Conservation (phyloP, 495 filamentous ascomycete genomes). For the Lasiosphaeriaceae sp. region DNA sequence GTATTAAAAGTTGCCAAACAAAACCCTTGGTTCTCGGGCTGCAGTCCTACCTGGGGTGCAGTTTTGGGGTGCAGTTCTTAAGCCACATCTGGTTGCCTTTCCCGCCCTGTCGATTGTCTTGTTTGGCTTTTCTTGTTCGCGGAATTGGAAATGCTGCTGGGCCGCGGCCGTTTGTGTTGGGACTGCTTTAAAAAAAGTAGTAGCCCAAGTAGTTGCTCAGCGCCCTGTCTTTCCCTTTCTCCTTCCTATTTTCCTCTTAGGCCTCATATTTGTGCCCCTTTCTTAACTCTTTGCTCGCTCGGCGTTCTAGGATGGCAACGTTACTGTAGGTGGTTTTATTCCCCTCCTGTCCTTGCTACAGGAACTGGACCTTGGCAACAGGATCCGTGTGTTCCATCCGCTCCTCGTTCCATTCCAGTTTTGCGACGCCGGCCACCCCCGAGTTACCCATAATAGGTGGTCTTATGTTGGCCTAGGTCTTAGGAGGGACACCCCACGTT, state of each 20-base stretch:
- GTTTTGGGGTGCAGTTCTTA: neutral
- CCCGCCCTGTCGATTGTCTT: constrained; percentile 3
- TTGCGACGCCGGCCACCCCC: neutral
- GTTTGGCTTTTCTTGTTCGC: neutral
- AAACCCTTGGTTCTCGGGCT: neutral
- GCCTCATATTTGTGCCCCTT: neutral
- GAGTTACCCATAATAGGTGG: neutral
- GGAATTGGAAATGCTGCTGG: constrained; percentile 1
- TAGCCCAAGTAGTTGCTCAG: neutral
- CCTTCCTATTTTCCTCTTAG: neutral
- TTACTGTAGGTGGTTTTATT: neutral
- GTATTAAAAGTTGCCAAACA: neutral
- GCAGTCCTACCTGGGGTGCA: no score
- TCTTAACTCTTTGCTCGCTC: neutral
- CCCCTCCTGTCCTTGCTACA: neutral
- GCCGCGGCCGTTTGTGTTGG: neutral
- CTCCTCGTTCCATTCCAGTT: neutral
- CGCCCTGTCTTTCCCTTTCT: neutral
- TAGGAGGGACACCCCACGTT: neutral
- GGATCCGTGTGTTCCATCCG: neutral
- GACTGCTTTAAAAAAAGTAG: neutral
- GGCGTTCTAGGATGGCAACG: neutral
- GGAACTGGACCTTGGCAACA: no score
- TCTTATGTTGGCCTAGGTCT: neutral
- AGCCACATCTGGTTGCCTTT: neutral